Base-by-base conservation (phyloP, 169 alveolate species). In the Theileria annulata region DNA sequence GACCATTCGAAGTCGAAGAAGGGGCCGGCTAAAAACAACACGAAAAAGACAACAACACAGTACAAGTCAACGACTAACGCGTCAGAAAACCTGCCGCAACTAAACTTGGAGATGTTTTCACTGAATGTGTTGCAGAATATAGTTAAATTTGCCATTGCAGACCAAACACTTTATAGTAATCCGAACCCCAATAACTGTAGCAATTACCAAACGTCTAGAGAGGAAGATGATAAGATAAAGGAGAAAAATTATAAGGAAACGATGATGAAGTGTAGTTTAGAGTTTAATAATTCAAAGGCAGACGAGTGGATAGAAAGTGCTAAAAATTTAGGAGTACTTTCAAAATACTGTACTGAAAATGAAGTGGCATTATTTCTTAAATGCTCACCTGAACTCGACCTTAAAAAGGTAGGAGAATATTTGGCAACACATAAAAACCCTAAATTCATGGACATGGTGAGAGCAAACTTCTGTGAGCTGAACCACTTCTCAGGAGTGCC, bases 401-500 rank as follows among this genome's bases (percentile, higher is more conserved):
- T 87, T 58, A 88, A 87, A 80, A 82, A 79, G 80, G 92, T 87
- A 60, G 94, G 94, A 12, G 94, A 91, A 60, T 91, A 87, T 80
- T 87, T 91, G 60, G 91, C 91, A 6, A 87, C 88, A 48, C 88
- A 88, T 51, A 87, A 87, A 73, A 80, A 85, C 60, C 85, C 88
- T 19, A 78, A 37, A 10, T 84, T 84, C 79, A 84, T 84, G 87
- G 75, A 68, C 59, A 79, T 88, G 69, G 94, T 94, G 49, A 81
- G 93, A 51, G 75, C 69, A 10, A 90, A 86, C 56, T 95, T 90
- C 81, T 90, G 90, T 54, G 76, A 88, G 67, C 79, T 91, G 6
- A 93, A 93, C 87, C 81, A 75, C 51, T 93, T 95, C 75, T 72
- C 92, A 59, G 93, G 90, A 31, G 71, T 92, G 67, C 91, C 96